phyloP scores from a whole-genome alignment of 1,284 basidiomycete species.

The Ceratobasidium papillatum region DNA sequence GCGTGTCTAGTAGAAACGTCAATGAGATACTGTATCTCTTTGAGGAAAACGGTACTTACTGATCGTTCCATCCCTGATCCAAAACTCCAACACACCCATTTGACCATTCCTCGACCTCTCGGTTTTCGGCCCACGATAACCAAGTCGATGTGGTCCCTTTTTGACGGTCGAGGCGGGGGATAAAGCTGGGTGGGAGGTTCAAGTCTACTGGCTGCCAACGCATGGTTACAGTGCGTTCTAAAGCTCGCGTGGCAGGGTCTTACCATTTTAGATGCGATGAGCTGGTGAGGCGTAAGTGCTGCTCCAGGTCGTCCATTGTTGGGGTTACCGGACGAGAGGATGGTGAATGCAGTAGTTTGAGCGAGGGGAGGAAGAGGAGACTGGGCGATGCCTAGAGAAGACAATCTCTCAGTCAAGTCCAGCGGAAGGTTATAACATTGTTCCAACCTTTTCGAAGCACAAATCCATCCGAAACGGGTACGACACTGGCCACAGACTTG shows the following conservation, averaged over 20 bases:
- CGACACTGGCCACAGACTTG: conserved; percentile 86
- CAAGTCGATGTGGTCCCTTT: conserved; percentile 79
- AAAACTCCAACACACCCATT: conserved; percentile 87
- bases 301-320: conserved; percentile 60
- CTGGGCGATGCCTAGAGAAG: conserved; percentile 66
- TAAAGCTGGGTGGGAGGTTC: conserved; percentile 67
- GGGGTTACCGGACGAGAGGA: conserved; percentile 58
- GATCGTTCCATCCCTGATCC: conserved; percentile 88
- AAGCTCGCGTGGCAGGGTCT: conserved; percentile 34
- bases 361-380: conserved; percentile 79
- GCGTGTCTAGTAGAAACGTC: conserved; percentile 56
- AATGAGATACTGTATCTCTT: not conserved
- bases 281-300: conserved; percentile 82
- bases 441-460: conserved; percentile 90
- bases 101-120: conserved; percentile 93
- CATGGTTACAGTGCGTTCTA: not conserved
- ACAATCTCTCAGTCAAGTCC: not conserved
- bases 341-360: conserved; percentile 74
- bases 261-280: conserved; percentile 82
- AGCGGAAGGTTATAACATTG: not conserved
- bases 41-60: conserved; percentile 58
- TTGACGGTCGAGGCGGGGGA: conserved; percentile 78
- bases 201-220: conserved; percentile 68
- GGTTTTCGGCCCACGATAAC: conserved; percentile 81
- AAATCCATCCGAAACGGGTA: conserved; percentile 97